Base-by-base conservation (phyloP, 176 grass and related monocot genomes). In the Lolium perenne region DNA sequence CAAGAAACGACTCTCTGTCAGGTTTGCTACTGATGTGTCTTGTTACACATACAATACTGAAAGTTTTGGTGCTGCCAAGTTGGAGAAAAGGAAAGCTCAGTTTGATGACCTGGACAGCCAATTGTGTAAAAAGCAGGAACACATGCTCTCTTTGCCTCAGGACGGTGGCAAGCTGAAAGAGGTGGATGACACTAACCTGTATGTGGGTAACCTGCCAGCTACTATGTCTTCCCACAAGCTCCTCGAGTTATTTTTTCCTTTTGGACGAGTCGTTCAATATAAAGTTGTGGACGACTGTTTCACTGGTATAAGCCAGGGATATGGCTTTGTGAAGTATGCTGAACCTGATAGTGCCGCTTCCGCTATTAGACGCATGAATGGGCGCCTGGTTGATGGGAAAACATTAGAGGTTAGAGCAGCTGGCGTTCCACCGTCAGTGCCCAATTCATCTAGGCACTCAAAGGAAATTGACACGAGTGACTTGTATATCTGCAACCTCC, bases 321-420 rank as follows among this genome's bases (percentile, higher is more conserved):
- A 88, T 92, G 93, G 90, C 57, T 94, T 94, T 81, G 90, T 94
- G 35, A 80, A 90, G 67, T 94, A 88, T 85, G 53, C 65, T 77
- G 82, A 94, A 83, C 78, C 87, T 80, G 25, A 6, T 8, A 88
- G n/a, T 76, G 93, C 93, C 87, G 25, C 82, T 74, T 47, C 82
- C 38, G 93, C 90, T 86, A 70, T 81, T 51, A 77, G 32, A 63
- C 10, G 29, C 50, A 94, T 94, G 90, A 83, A 90, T 86, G 90
- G 88, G 4, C 86, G 78, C 21, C 74, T 74, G 59, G 76, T 95
- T 21, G 85, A 86, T 22, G 90, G 93, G 51, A 95, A 51, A 79
- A 73, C 69, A 40, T 53, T 95, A 81, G 79, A 84, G 71, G 93
- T 95, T 54, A 85, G 79, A 85, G 18, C 90, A 75, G 90, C 90